Evolutionary conservation across 2,329 filamentous ascomycete genomes (phyloP).

Genomic region (Penicillium sumatraense): DNA sequence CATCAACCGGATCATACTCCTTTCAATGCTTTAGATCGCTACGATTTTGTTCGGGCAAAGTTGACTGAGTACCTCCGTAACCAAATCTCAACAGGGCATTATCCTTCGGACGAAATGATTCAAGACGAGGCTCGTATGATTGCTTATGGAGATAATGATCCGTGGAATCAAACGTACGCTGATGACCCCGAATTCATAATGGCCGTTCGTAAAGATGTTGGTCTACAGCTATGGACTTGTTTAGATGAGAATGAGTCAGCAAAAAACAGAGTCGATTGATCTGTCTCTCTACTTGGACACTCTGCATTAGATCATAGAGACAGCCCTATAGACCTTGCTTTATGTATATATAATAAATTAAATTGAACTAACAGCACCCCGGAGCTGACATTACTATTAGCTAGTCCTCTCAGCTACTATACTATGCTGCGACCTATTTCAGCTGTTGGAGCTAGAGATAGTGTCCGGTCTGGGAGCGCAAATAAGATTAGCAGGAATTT

Average conservation of each 20-base stretch:
- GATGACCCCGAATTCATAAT: not conserved
- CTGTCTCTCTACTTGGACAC: too few relatives aligned
- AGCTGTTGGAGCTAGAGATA: not conserved
- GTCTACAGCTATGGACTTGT: not conserved
- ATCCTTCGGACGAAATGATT: not conserved
- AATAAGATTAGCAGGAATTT: not conserved
- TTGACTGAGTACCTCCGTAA: not conserved
- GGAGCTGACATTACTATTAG: not conserved
- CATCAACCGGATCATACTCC: not conserved
- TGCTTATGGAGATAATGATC: not conserved
- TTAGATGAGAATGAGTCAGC: too few relatives aligned
- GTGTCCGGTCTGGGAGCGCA: not conserved
- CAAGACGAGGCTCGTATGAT: not conserved
- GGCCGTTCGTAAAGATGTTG: not conserved
- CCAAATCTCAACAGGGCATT: not conserved
- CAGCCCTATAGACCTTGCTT: too few relatives aligned
- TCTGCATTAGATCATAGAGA: too few relatives aligned
- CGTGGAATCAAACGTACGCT: not conserved
- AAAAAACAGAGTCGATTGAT: too few relatives aligned
- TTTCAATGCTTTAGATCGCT: not conserved
- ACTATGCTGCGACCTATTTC: not conserved
- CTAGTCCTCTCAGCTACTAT: not conserved
- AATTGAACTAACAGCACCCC: not conserved
- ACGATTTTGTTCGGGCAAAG: not conserved
- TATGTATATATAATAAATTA: not conserved